Percentiles rank a stretch among this genome's conserved stretches.
Evolutionary conservation across 768 basidiomycete species (phyloP).

Genomic region (Suillus hirtellus): DNA sequence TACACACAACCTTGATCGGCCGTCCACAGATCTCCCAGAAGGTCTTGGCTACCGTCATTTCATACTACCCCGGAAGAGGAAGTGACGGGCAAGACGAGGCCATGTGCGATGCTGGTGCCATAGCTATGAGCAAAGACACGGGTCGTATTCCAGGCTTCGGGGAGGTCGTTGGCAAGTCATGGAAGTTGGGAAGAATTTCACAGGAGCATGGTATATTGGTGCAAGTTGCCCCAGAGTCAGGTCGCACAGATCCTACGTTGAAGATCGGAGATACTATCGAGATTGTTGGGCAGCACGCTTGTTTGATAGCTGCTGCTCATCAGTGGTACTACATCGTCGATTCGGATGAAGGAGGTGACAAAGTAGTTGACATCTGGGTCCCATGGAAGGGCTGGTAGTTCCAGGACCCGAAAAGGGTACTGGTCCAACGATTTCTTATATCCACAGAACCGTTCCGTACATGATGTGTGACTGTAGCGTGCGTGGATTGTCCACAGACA

Average conservation of each 20-base stretch:
- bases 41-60: conserved; percentile 73
- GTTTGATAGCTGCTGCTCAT: conserved; percentile 75
- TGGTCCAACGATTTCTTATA: too few species aligned
- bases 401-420: too few species aligned
- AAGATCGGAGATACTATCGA: conserved; percentile 63
- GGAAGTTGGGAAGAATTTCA: conserved; percentile 65
- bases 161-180: conserved; percentile 63
- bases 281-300: conserved; percentile 86
- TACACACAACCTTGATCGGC: conserved; percentile 68
- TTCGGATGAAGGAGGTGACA: conserved; percentile 47
- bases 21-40: conserved; percentile 58
- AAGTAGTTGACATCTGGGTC: conserved; percentile 81
- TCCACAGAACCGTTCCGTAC: too few species aligned
- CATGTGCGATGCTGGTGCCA: conserved; percentile 80
- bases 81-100: conserved; percentile 66
- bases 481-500: too few species aligned
- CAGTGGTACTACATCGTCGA: conserved; percentile 88
- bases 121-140: conserved; percentile 86
- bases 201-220: conserved; percentile 81
- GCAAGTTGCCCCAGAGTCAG: conserved; percentile 25
- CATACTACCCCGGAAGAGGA: conserved; percentile 75
- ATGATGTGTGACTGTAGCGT: too few species aligned
- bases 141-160: conserved; percentile 75
- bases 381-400: conserved; percentile 87
- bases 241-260: conserved; percentile 29